Conservation (phyloP, 2,329 filamentous ascomycete genomes). For the Myriosclerotinia scirpicola region DNA sequence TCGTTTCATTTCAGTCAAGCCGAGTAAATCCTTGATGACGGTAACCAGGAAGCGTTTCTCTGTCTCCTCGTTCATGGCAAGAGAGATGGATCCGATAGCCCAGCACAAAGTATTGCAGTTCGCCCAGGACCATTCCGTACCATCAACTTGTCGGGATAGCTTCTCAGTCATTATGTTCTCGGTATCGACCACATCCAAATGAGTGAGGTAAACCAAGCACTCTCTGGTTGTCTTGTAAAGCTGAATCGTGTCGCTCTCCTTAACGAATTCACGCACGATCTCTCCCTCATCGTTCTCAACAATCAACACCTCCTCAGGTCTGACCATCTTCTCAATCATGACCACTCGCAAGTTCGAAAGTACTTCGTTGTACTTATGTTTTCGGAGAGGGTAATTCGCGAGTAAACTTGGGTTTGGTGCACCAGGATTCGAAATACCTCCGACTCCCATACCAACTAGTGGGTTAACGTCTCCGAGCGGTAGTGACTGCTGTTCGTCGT, state of each 20-base stretch:
- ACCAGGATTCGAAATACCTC: conserved; percentile 72
- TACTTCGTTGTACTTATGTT: conserved; percentile 96
- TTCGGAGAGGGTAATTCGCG: conserved; percentile 87
- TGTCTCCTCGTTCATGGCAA: conserved; percentile 99
- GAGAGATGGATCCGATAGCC: conserved; percentile 97
- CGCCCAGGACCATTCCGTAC: conserved; percentile 96
- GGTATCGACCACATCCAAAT: conserved; percentile 94
- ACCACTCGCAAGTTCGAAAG: conserved; percentile 91
- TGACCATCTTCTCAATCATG: conserved; percentile 99
- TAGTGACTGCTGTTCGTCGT: conserved; percentile 97
- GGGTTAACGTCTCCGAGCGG: conserved; percentile 93
- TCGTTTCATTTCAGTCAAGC: conserved; percentile 97
- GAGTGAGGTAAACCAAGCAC: conserved; percentile 94
- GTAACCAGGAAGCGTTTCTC: conserved; percentile 98
- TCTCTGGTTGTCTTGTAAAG: conserved; percentile 99
- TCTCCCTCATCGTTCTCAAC: conserved; percentile 99
- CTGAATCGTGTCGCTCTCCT: conserved; percentile 98
- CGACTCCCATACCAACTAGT: conserved; percentile 73
- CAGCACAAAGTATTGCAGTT: conserved; percentile 99
- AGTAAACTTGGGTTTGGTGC: conserved; percentile 83
- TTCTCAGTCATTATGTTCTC: conserved; percentile 99
- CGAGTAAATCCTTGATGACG: conserved; percentile 96
- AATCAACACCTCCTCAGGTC: conserved; percentile 94
- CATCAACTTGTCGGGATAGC: conserved; percentile 90
- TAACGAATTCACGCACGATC: conserved; percentile 98